Conservation (phyloP, 2,329 filamentous ascomycete genomes). For the Aspergillus alliaceus region DNA sequence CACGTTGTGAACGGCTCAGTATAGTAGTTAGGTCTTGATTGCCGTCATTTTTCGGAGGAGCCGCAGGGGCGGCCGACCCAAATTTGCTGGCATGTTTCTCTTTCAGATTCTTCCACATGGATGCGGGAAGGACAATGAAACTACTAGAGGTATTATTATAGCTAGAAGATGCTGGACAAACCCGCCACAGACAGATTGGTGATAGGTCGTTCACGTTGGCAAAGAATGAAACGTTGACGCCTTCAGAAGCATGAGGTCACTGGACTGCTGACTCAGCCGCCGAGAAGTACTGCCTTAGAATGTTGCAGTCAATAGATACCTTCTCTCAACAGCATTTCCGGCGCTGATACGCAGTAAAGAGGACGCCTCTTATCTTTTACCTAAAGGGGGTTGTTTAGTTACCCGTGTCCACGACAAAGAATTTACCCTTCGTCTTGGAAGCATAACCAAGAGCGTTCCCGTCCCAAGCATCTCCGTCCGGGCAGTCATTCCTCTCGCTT, state of each 20-base stretch:
- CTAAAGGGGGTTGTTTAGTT: slow-evolving; percentile 4
- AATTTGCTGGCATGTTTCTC: slow-evolving; percentile 31
- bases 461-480: slow-evolving; percentile 55
- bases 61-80: slow-evolving; percentile 25
- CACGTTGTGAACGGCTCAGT: slow-evolving; percentile 42
- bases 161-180: neutral
- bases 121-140: neutral
- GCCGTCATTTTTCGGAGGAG: slow-evolving; percentile 21
- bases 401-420: slow-evolving; percentile 69
- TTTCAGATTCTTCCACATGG: slow-evolving; percentile 36
- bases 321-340: neutral
- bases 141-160: neutral
- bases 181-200: neutral
- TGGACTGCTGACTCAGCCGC: slow-evolving; percentile 22
- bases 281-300: neutral
- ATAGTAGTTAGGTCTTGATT: slow-evolving; percentile 45
- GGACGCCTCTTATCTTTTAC: slow-evolving; percentile 2
- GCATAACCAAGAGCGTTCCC: slow-evolving; percentile 73
- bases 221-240: slow-evolving; percentile 7
- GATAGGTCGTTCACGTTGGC: neutral
- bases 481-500: slow-evolving; percentile 27
- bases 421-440: slow-evolving; percentile 65
- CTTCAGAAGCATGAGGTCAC: slow-evolving; percentile 17
- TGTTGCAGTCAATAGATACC: neutral
- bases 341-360: neutral